Percentiles rank a stretch among this genome's conserved stretches.
Conservation (phyloP, 306 rosid species). For the Geum urbanum region DNA sequence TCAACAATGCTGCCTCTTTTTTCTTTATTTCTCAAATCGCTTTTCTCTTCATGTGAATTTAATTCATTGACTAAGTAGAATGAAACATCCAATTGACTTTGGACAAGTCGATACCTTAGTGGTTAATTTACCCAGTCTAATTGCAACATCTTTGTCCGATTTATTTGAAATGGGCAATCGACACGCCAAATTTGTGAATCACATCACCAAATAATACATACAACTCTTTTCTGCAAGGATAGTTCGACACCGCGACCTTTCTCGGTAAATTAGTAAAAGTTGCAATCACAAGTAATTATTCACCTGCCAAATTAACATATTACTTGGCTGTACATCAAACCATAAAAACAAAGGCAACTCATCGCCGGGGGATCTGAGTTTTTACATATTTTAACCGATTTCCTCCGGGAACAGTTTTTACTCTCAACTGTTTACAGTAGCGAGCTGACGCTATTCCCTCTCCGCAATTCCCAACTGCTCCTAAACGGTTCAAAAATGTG, state of each 20-base stretch:
- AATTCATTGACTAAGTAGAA: background rate
- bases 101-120: background rate
- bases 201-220: background rate
- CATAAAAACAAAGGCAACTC: background rate
- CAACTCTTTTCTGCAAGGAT: background rate
- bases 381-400: background rate
- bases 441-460: background rate
- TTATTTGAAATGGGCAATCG: background rate
- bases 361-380: background rate
- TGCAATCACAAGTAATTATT: too few species aligned
- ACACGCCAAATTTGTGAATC: background rate
- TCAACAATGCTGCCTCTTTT: background rate
- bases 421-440: background rate
- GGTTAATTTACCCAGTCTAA: background rate
- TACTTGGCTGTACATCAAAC: background rate
- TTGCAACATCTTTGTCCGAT: background rate
- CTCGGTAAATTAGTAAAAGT: background rate
- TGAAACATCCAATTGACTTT: background rate
- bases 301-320: background rate
- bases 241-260: background rate
- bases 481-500: background rate
- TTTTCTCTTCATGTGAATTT: background rate
- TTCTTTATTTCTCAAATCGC: background rate
- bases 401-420: background rate
- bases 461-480: background rate